These are phyloP conservation scores for Cutaneotrichosporon sp. DNA, from an alignment of 1,284 basidiomycete genomes.

Conservation along the genomic window DNA sequence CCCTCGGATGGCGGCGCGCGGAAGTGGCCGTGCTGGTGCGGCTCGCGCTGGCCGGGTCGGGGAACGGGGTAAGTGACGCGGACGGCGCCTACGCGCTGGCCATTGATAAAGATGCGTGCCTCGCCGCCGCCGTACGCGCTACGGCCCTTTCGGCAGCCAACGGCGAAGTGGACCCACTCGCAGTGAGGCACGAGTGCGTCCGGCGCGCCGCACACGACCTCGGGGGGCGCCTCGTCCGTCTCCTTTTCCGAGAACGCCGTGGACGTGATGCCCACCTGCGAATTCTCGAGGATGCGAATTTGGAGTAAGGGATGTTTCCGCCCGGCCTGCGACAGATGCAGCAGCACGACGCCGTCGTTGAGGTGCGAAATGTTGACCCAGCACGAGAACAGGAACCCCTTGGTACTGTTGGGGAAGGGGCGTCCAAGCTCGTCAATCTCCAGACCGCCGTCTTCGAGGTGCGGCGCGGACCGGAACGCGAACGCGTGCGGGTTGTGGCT, in stretches of 20 bases:
- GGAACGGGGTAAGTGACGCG: conserved; percentile 34
- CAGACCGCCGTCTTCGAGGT: conserved; percentile 31
- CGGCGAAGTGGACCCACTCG: conserved; percentile 44
- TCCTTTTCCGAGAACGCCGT: conserved; percentile 15
- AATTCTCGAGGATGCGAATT: conserved; percentile 44
- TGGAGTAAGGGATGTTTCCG: conserved; percentile 24
- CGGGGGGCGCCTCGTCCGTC: conserved; percentile 17
- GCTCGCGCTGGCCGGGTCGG: conserved; percentile 4
- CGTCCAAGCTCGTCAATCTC: conserved; percentile 33
- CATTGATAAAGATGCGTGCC: conserved; percentile 39
- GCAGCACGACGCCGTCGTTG: conserved; percentile 37
- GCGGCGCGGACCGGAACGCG: conserved; percentile 28
- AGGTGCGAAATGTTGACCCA: conserved; percentile 45
- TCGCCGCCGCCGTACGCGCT: conserved; percentile 25
- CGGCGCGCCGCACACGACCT: conserved; percentile 38
- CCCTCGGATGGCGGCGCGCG: conserved; percentile 6
- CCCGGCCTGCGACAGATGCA: conserved; percentile 34
- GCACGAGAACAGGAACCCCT: conserved; percentile 41
- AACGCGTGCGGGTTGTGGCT: conserved; percentile 40
- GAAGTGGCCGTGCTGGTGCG: conserved; percentile 5
- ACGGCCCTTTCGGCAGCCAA: conserved; percentile 34
- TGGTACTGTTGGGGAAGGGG: conserved; percentile 34
- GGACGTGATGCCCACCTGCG: conserved; percentile 41
- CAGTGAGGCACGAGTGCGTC: conserved; percentile 45
- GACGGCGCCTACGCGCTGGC: conserved; percentile 36